Conservation (phyloP, 176 grass and related monocot genomes). For the Phoenix roebelenii region DNA sequence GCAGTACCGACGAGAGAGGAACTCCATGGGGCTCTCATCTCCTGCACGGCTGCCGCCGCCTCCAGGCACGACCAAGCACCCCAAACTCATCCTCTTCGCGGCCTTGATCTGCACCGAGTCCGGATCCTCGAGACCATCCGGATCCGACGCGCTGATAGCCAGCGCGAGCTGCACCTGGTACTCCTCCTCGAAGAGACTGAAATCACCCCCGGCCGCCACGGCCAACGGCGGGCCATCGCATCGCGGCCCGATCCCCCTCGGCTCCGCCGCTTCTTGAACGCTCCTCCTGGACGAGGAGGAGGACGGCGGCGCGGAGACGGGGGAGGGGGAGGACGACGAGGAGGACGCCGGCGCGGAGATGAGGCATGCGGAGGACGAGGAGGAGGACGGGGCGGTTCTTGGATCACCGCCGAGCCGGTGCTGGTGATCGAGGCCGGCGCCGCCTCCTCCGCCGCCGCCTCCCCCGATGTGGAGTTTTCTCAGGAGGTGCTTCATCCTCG, state of each 20-base stretch:
- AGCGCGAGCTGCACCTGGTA: constrained; percentile 89
- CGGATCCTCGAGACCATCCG: constrained; percentile 66
- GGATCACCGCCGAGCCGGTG: constrained; percentile 18
- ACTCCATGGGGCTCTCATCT: constrained; percentile 41
- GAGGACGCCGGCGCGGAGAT: constrained; percentile 4
- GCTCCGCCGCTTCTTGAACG: constrained; percentile 5
- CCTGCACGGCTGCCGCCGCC: constrained; percentile 6
- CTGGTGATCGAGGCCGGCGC: constrained; percentile 3
- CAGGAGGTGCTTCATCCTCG: constrained; percentile 91
- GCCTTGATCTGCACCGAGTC: constrained; percentile 96
- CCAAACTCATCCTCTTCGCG: constrained; percentile 89
- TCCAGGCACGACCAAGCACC: constrained; percentile 16
- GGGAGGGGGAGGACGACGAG: constrained; percentile 4
- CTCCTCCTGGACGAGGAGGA: neutral
- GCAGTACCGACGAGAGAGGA: constrained; percentile 74
- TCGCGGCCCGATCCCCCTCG: constrained; percentile 1
- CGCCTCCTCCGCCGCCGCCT: constrained; percentile 21
- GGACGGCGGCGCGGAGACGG: constrained; percentile 6
- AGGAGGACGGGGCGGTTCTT: constrained; percentile 5
- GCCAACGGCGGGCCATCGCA: constrained; percentile 7
- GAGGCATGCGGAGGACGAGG: constrained; percentile 10
- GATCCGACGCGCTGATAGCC: constrained; percentile 76
- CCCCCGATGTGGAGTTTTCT: constrained; percentile 87
- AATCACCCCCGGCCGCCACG: constrained; percentile 19
- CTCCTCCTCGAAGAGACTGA: constrained; percentile 63